These are phyloP conservation scores for Aspergillus jensenii DNA, from an alignment of 2,329 filamentous ascomycete genomes.

Conservation along the genomic window DNA sequence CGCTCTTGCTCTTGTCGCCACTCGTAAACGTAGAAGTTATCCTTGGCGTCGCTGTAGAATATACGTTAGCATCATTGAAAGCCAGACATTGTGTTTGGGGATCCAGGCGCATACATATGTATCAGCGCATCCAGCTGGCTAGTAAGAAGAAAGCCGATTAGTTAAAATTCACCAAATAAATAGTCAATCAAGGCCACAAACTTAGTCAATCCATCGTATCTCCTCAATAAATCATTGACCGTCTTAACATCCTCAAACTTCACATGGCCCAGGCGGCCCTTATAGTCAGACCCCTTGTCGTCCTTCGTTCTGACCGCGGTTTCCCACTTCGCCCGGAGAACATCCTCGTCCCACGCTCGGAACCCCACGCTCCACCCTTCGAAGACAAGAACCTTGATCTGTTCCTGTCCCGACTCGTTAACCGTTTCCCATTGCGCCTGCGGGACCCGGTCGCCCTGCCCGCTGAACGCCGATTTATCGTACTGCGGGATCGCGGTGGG, in stretches of 20 bases:
- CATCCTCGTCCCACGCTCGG: conserved; percentile 59
- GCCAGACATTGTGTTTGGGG: neutral
- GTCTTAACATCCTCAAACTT: conserved; percentile 56
- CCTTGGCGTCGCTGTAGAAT: conserved; percentile 61
- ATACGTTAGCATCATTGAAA: neutral
- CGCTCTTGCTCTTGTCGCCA: conserved; percentile 84
- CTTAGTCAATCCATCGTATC: conserved; percentile 61
- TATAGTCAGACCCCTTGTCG: conserved; percentile 45
- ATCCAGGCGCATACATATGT: conserved; percentile 52
- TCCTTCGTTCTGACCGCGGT: conserved; percentile 48
- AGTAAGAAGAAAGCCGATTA: conserved; percentile 1
- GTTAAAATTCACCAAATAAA: neutral
- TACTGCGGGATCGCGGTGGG: conserved; percentile 69
- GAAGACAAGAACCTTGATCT: conserved; percentile 68
- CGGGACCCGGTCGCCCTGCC: conserved; percentile 73
- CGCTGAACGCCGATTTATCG: conserved; percentile 76
- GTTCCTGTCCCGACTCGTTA: conserved; percentile 36
- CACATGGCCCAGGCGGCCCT: conserved; percentile 55
- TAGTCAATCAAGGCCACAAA: conserved; percentile 20
- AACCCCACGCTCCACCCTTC: conserved; percentile 94
- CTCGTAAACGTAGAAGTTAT: conserved; percentile 73
- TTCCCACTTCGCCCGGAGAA: conserved; percentile 55
- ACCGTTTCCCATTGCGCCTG: conserved; percentile 60
- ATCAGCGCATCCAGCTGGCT: conserved; percentile 62
- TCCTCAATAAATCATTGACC: conserved; percentile 58